These are phyloP conservation scores for Ogataea hybrid DNA, from an alignment of 1,139 yeast genomes.

Conservation along the genomic window DNA sequence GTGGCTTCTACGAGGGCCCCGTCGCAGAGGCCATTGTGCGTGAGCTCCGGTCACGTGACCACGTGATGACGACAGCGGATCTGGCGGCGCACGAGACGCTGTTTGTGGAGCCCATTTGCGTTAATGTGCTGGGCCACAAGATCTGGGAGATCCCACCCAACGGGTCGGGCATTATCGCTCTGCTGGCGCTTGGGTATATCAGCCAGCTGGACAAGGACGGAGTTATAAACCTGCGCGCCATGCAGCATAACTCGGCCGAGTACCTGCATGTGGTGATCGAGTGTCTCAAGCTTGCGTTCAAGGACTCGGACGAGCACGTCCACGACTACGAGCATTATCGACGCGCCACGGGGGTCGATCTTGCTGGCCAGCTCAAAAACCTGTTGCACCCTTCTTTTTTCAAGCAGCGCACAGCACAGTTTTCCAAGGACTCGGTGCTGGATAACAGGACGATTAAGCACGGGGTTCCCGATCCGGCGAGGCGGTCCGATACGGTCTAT, in stretches of 20 bases:
- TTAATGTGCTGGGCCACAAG: conserved; percentile 46
- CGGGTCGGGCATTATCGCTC: conserved; percentile 76
- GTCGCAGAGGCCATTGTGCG: conserved; percentile 65
- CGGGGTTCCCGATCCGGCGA: conserved; percentile 56
- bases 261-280: conserved; percentile 71
- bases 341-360: conserved; percentile 26
- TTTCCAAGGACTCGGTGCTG: conserved; percentile 40
- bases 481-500: conserved; percentile 75
- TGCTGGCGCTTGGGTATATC: conserved; percentile 65
- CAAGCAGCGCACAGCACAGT: conserved; percentile 46
- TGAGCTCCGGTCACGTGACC: conserved; percentile 51
- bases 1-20: conserved; percentile 67
- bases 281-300: conserved; percentile 68
- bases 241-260: conserved; percentile 68
- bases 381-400: conserved; percentile 47
- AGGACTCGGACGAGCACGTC: conserved; percentile 74
- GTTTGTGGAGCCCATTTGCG: conserved; percentile 58
- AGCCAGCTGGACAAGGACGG: conserved; percentile 51
- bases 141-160: conserved; percentile 82
- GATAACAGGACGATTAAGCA: conserved; percentile 41
- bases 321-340: conserved; percentile 51
- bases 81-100: conserved; percentile 55
- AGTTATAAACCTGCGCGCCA: conserved; percentile 40
- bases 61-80: conserved; percentile 56
- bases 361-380: conserved; percentile 34